These are phyloP conservation scores for Marchantia paleacea DNA, from an alignment of 225 moss, liverwort and hornwort genomes.

Conservation along the genomic window DNA sequence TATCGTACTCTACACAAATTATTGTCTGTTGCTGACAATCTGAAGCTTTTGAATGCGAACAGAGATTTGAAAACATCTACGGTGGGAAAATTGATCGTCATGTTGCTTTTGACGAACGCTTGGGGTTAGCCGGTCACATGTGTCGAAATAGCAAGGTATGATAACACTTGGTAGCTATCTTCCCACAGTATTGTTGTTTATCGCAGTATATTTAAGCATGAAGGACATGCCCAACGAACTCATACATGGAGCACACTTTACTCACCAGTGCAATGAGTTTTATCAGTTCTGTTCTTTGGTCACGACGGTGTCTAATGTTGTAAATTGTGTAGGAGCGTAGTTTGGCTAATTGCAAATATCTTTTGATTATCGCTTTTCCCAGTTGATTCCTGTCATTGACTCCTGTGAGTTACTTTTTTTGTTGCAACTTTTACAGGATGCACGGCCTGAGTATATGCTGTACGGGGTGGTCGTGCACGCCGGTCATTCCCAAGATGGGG, in stretches of 20 bases:
- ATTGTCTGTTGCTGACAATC: not conserved
- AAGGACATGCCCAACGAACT: not conserved
- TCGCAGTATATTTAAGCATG: not conserved
- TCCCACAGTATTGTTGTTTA: not conserved
- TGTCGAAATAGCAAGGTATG: slow-evolving; percentile 77
- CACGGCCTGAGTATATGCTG: slow-evolving; percentile 74
- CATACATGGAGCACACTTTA: too few relatives aligned
- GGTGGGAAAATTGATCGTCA: slow-evolving; percentile 84
- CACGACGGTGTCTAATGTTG: too few relatives aligned
- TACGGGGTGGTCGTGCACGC: slow-evolving; percentile 78
- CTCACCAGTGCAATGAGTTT: too few relatives aligned
- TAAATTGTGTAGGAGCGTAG: too few relatives aligned
- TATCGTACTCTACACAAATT: not conserved
- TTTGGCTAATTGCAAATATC: not conserved
- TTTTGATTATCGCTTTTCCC: not conserved
- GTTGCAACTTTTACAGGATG: slow-evolving; percentile 45
- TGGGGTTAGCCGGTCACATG: slow-evolving; percentile 66
- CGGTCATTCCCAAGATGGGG: slow-evolving; percentile 75
- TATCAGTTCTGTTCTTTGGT: too few relatives aligned
- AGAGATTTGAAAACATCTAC: slow-evolving; percentile 82
- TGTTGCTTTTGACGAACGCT: slow-evolving; percentile 69
- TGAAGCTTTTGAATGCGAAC: slow-evolving; percentile 16
- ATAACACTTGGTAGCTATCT: not conserved
- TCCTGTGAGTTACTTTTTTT: not conserved
- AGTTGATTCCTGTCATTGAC: not conserved